Evolutionary conservation across 1,284 basidiomycete species (phyloP), one percentile per base, ranked within the genome.

Genomic region (Puccinia polysora): DNA sequence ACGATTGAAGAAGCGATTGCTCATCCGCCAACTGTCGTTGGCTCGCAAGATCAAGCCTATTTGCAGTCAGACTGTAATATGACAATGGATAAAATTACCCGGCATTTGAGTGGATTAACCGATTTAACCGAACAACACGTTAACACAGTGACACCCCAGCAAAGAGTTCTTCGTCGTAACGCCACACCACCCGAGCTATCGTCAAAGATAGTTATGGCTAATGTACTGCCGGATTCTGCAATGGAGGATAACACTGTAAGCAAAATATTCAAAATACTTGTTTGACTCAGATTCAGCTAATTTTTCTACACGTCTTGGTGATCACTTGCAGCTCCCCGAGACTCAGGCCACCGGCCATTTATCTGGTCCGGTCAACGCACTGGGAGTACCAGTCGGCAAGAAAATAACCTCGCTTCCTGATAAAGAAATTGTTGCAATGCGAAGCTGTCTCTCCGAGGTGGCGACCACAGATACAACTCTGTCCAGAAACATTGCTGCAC

Each of bases 191-290:
- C 55, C 15, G 68, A 53, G 58, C 58, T 62, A 2, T n/a, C 47
- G 23, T 43, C 58, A 14, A 60, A 60, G 36, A 23, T 70, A 34
- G 28, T 70, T 0, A 70, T 70, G 68, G 68, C 68, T 25, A 23
- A 70, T 25, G 34, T 43, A 18, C 52, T 70, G n/a, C 59, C 58
- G 23, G 58, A 70, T 34, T 49, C 53, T 10, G 38, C n/a, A 6
- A 70, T 53, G 68, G 58, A 25, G 18, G 68, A 70, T 52, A 70
- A 70, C 40, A 70, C 68, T 18, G 68, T 70, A 53, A 70, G 68
- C 30, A 23, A n/a, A n/a, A n/a, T n/a, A 40, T 70, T 20, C 23
- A 3, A 10, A 28, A 32, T n/a, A 34, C 15, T 23, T 20, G 38
- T 32, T 36, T 18, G 34, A n/a, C 30, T 45, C 20, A n/a, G 20